Percentiles rank a stretch among this genome's conserved stretches.
Evolutionary conservation across 495 filamentous ascomycete genomes (phyloP).

Genomic region (Lindgomyces ingoldianus): DNA sequence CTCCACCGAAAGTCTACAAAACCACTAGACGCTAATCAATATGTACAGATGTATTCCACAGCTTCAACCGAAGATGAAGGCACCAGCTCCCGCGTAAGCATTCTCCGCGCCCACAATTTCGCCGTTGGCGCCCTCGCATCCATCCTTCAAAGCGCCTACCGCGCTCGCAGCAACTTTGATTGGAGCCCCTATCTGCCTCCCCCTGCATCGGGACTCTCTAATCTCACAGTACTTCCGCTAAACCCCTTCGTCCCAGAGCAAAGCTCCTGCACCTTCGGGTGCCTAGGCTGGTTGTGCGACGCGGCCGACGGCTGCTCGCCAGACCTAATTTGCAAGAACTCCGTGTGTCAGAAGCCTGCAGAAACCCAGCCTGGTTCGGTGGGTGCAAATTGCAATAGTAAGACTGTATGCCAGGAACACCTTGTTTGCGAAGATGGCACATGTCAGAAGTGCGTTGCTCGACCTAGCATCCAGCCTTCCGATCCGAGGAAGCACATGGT

Average conservation of each 20-base stretch:
- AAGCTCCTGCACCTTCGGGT: constrained; percentile 30
- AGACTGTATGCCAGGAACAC: constrained; percentile 19
- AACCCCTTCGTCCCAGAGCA: constrained; percentile 34
- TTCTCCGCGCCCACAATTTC: constrained; percentile 5
- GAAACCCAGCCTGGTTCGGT: constrained; percentile 16
- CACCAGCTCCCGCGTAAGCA: neutral
- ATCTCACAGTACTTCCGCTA: constrained; percentile 9
- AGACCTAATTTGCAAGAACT: constrained; percentile 33
- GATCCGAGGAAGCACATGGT: neutral
- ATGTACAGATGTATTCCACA: constrained; percentile 22
- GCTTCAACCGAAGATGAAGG: constrained; percentile 25
- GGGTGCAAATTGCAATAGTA: constrained; percentile 23
- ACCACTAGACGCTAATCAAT: neutral
- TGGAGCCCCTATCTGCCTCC: constrained; percentile 23
- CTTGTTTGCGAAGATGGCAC: constrained; percentile 13
- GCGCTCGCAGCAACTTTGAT: constrained; percentile 28
- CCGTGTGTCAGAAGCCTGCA: constrained; percentile 15
- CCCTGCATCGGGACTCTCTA: constrained; percentile 9
- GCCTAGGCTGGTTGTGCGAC: constrained; percentile 27
- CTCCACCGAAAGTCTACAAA: neutral
- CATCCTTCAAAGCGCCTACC: constrained; percentile 16
- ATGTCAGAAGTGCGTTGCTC: constrained; percentile 14
- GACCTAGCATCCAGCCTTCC: constrained; percentile 8
- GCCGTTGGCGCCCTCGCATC: constrained; percentile 26
- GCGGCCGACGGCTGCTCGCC: constrained; percentile 25